Evolutionary conservation across 75 land plant genomes (phyloP), one percentile per base, ranked within the genome.

Genomic region (Pinus tabuliformis): DNA sequence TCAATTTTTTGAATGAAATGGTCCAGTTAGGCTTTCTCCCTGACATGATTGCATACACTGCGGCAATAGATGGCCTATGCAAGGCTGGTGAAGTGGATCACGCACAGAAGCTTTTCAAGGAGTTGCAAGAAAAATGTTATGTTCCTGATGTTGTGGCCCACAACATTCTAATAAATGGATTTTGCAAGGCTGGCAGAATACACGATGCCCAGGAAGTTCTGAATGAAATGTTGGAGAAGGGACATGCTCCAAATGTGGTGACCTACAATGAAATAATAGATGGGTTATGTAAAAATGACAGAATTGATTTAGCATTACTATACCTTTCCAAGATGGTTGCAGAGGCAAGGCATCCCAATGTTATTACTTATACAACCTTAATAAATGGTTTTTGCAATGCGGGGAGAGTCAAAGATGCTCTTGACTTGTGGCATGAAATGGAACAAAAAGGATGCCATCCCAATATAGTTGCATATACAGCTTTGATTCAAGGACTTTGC

Each of bases 401-500:
- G 70, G 85, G 84, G 73, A 81, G 76, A 76, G 83, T 88, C 72
- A 86, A 82, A 28, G 93, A 94, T 62, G 97, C 95, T 49, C 58
- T 92, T 14, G 42, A 59, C 20, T 76, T 94, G 21, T 90, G 87
- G 82, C 62, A 78, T 77, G 85, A 85, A 60, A 92, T 94, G 97
- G 54, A 15, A 42, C 52, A 77, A 39, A 79, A 80, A 62, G 85
- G 86, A 3, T 86, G 89, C 78, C 45, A 75, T 33, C 95, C 97
- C 33, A 94, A 90, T 72, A 81, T 82, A 62, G 82, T 86, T 57
- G 59, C 95, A 28, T 90, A 82, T 62, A 87, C 79, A 70, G 94
- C 95, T 66, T 83, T 94, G 28, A 82, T 94, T 15, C 72, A 78
- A 83, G 97, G 97, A 45, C 90, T 92, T 52, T 87, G 90, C 78